Evolutionary conservation across 1,139 yeast genomes (phyloP), one percentile per base, ranked within the genome.

Genomic region (Geotrichum histeridarum): DNA sequence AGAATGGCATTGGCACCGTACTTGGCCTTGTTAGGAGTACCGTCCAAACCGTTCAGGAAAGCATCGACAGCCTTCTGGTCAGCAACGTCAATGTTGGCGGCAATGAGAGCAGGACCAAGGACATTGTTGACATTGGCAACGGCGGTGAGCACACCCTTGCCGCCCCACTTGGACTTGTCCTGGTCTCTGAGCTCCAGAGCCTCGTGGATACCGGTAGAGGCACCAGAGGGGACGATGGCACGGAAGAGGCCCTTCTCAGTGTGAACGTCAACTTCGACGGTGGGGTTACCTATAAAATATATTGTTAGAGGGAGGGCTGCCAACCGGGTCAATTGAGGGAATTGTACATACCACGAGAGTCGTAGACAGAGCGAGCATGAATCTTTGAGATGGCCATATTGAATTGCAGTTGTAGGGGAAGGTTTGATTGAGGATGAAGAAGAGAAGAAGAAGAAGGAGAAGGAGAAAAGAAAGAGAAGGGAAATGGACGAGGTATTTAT

Each of bases 161-260:
- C 97, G 68, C 82, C 78, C 97, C 97, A 90, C 77, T 86, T 84
- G 70, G 89, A 75, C 78, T 87, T 84, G 80, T 90, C 96, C 69
- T 86, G 90, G 73, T 90, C 97, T 80, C 97, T 88, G 73, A 90
- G 82, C 80, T 90, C 97, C 64, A 88, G 78, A 67, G 96, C 96
- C 80, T 90, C 97, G 75, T 86, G 93, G 73, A 84, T 74, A 81
- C 96, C 96, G 61, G 96, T 89, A 69, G 96, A 88, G 63, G 96
- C 96, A 77, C 96, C 97, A 63, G 96, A 87, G 73, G 97, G 97
- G 61, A 90, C 97, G 69, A 88, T 88, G 65, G 96, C 81, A 76
- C 96, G 84, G 89, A 86, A 88, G 63, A 80, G 72, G 70, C 96
- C 96, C 69, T 84, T 81, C 61, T 78, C 89, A 68, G 96, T 90